phyloP scores from a whole-genome alignment of 2,329 filamentous ascomycete genomes.

The Lecanosticta acicola region DNA sequence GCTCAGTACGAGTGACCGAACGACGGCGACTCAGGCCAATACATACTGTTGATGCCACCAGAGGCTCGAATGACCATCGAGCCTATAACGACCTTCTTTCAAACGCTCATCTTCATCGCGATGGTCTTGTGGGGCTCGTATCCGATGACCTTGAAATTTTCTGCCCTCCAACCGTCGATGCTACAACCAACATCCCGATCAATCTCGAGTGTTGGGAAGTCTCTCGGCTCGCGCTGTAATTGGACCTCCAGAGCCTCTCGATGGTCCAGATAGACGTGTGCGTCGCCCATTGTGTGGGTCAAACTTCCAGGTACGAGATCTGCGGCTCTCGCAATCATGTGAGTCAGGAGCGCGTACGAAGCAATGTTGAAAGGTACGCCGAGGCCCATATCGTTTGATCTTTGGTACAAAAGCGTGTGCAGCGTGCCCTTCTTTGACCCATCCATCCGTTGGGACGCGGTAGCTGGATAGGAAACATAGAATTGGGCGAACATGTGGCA shows the following conservation, averaged over 20 bases:
- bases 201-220: constrained; percentile 76
- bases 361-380: constrained; percentile 98
- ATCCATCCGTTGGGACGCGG: constrained; percentile 24
- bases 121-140: constrained; percentile 90
- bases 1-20: no score
- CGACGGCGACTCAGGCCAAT: no score
- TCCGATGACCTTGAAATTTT: constrained; percentile 80
- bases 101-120: constrained; percentile 97
- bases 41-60: no score
- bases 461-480: constrained; percentile 69
- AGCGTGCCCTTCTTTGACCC: constrained; percentile 58
- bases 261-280: constrained; percentile 94
- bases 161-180: constrained; percentile 84
- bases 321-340: constrained; percentile 88
- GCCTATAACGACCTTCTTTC: constrained; percentile 3
- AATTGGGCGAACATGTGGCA: constrained; percentile 99
- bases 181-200: constrained; percentile 60
- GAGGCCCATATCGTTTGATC: constrained; percentile 93
- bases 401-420: constrained; percentile 86
- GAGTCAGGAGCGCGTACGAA: constrained; percentile 84
- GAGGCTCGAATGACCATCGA: not conserved
- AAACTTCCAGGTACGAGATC: constrained; percentile 79
- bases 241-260: constrained; percentile 80
- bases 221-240: constrained; percentile 69
- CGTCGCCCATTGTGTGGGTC: constrained; percentile 95